A percentile compares a stretch with the other conserved stretches of the same genome.
phyloP scores from a whole-genome alignment of 2,329 filamentous ascomycete genomes.

The Corynespora cassiicola region DNA sequence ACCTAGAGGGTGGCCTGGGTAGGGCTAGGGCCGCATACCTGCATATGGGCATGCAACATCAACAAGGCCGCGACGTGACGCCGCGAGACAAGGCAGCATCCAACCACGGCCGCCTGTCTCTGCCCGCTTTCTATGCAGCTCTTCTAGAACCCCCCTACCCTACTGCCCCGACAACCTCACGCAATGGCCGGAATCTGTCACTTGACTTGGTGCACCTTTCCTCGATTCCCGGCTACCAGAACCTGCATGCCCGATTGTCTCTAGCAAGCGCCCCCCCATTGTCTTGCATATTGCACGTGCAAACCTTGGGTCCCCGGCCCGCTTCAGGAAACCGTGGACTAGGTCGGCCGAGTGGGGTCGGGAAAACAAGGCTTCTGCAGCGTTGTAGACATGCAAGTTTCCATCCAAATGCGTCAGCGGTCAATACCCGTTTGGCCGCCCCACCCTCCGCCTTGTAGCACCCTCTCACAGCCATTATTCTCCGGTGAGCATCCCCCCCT shows the following conservation, averaged over 20 bases:
- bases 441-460: constrained; percentile 23
- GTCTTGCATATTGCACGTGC: constrained; percentile 20
- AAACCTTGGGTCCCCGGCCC: constrained; percentile 22
- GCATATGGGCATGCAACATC: constrained; percentile 31
- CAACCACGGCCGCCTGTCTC: constrained; percentile 13
- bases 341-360: not conserved
- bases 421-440: constrained; percentile 20
- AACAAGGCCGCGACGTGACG: constrained; percentile 3
- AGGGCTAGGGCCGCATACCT: constrained; percentile 25
- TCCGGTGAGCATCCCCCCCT: constrained; percentile 33
- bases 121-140: constrained; percentile 24
- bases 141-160: constrained; percentile 29
- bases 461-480: constrained; percentile 22
- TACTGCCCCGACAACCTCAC: too few species aligned
- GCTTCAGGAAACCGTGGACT: constrained; percentile 9
- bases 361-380: constrained; percentile 7
- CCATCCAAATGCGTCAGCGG: constrained; percentile 19
- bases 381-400: constrained; percentile 19
- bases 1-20: constrained; percentile 13
- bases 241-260: too few species aligned
- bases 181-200: too few species aligned
- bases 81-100: constrained; percentile 11
- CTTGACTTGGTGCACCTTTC: too few species aligned
- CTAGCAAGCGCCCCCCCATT: too few species aligned
- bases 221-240: too few species aligned